Base-by-base conservation (phyloP, 345 rosid species). In the Brassica carinata region DNA sequence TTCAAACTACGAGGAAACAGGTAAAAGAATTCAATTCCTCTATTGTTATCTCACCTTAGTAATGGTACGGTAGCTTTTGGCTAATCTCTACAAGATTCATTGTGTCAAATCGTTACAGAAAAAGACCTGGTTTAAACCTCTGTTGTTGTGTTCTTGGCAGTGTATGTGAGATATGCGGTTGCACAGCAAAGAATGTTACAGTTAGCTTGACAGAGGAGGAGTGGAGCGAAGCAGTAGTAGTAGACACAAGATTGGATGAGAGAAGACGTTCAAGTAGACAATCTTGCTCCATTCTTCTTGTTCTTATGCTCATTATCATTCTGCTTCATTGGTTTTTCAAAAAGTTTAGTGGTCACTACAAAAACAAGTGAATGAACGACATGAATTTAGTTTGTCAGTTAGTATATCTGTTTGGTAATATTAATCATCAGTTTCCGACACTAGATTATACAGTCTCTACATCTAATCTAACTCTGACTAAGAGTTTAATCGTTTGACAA, bases 1-100 rank as follows among this genome's bases (percentile, higher is more conserved):
- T 95, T 95, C 84, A 95, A 87, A 85, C 86, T 90, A 15, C 91
- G 84, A 89, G 96, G 97, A 83, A 95, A 89, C 88, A 92, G 97
- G 99, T 95, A 86, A 75, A 31, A 14, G 17, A 48, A 72, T 23
- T 23, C 69, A 48, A 70, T 15, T 19, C 45, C 38, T 76, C 18
- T 0, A 17, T 17, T 64, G 67, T 8, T 55, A 34, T 53, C 51
- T 53, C 51, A 33, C 36, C 58, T 34, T 53, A 8, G 7, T 4
- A 67, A 38, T 62, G 0, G 36, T 67, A 67, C 55, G 38, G 13
- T 7, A 48, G 26, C 53, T 40, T 9, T 43, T 26, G 81, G 51
- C 70, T 70, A 11, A 34, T 62, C 23, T 43, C 17, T 4, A 30
- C 36, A 69, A 45, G 36, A 26, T 45, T 69, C 5, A 64, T 63